These are phyloP conservation scores for Hypomontagnella monticulosa DNA, from an alignment of 495 filamentous ascomycete genomes.

Conservation along the genomic window DNA sequence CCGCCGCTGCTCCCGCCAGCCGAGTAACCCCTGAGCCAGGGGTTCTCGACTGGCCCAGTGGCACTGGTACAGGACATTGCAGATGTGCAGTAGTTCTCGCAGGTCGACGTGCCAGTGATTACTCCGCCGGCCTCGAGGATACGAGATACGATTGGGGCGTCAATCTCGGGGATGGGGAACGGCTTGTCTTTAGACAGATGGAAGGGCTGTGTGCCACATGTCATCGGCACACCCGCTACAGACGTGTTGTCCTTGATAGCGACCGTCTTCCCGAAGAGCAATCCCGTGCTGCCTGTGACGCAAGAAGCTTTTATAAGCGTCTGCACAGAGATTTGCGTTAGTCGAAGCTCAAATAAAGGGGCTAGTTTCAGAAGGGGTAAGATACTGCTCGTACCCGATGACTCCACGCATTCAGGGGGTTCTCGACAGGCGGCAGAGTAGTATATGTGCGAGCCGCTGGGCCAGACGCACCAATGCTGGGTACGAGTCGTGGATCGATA, in stretches of 20 bases:
- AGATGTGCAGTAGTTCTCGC: slow-evolving; percentile 57
- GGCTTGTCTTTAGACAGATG: slow-evolving; percentile 37
- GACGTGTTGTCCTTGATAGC: slow-evolving; percentile 55
- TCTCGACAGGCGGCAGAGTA: slow-evolving; percentile 40
- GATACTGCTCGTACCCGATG: slow-evolving; percentile 23
- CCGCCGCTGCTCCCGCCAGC: slow-evolving; percentile 64
- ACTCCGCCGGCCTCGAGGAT: slow-evolving; percentile 54
- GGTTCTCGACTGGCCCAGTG: slow-evolving; percentile 51
- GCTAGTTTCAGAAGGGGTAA: slow-evolving; percentile 21
- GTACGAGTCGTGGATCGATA: slow-evolving; percentile 18
- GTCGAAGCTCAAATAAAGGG: slow-evolving; percentile 27
- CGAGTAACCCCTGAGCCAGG: slow-evolving; percentile 51
- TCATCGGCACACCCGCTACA: slow-evolving; percentile 53
- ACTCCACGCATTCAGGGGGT: slow-evolving; percentile 55
- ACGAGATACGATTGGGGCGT: slow-evolving; percentile 57
- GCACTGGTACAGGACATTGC: slow-evolving; percentile 48
- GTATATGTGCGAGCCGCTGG: slow-evolving; percentile 7
- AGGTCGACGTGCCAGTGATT: slow-evolving; percentile 47
- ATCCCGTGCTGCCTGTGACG: not conserved
- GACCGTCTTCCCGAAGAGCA: slow-evolving; percentile 46
- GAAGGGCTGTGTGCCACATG: slow-evolving; percentile 48
- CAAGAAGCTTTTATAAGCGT: slow-evolving; percentile 14
- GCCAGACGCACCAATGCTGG: not conserved
- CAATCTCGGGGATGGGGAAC: slow-evolving; percentile 45
- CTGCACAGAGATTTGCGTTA: not conserved